Base-by-base conservation (phyloP, 2,329 filamentous ascomycete species). In the Alternaria panax region DNA sequence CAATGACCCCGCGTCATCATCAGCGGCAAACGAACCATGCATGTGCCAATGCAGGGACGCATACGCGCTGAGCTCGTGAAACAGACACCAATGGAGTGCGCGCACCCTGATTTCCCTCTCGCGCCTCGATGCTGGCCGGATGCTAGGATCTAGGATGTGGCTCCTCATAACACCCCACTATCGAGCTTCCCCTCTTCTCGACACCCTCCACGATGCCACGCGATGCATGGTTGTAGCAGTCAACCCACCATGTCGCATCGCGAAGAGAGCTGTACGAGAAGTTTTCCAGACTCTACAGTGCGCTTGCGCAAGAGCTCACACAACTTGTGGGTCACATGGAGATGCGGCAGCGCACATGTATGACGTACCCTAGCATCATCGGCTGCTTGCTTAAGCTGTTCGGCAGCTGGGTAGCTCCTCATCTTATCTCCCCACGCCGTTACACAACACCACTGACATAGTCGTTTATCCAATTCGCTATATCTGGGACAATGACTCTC, bases 401-500 rank as follows among this genome's bases (percentile, higher is more conserved):
- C 68, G 62, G 69, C 50, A 34, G 50, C 53, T 48, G 28, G 58
- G n/a, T 25, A 57, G 38, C 50, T 58, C 56, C 60, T 63, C 61
- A 34, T 60, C 67, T 70, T 65, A 66, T 64, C 64, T 65, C 47
- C 40, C 42, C 51, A 40, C 48, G 50, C 43, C 63, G 62, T 62
- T 59, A 60, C 57, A 60, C 57, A 51, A 30, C 41, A 36, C 34
- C 38, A 54, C 42, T 58, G 45, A 27, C 50, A 55, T 51, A 52
- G 16, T 30, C 20, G 20, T 54, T 63, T 38, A 40, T 68, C 68
- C 69, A 65, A 68, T 54, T 40, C 18, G 43, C 16, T 20, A 25
- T 36, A 27, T 56, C 42, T n/a, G 40, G 9, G 25, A 63, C 16
- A 47, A 77, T 78, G 73, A 56, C 70, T 59, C 59, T 65, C 27